Percentiles rank a stretch among this genome's conserved stretches.
phyloP scores from a whole-genome alignment of 768 basidiomycete species.

The Trametes cinnabarina region DNA sequence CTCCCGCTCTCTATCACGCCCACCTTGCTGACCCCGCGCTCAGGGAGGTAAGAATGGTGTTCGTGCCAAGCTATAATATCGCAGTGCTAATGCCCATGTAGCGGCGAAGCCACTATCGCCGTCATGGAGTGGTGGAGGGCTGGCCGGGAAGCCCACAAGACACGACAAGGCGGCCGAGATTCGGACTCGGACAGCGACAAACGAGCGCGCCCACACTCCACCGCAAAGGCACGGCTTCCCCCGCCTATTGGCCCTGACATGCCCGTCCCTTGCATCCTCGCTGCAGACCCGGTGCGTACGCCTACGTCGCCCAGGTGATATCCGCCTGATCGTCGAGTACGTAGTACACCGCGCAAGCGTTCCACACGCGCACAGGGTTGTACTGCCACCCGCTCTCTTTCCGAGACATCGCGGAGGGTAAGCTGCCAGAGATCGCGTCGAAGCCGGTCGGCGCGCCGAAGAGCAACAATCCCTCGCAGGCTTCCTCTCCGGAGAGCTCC shows the following conservation, averaged over 20 bases:
- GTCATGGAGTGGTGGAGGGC: conserved; percentile 60
- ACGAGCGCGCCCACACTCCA: conserved; percentile 16
- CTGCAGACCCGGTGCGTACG: conserved; percentile 52
- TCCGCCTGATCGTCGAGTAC: neutral
- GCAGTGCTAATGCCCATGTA: no score
- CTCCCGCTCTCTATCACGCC: neutral
- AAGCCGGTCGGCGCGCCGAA: conserved; percentile 16
- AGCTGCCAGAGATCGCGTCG: conserved; percentile 38
- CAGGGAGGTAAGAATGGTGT: conserved; percentile 29
- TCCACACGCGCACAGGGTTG: conserved; percentile 50
- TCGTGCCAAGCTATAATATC: no score
- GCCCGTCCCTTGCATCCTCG: conserved; percentile 36
- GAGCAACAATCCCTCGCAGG: conserved; percentile 4
- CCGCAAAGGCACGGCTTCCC: conserved; percentile 24
- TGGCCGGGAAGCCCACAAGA: conserved; percentile 25
- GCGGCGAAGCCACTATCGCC: conserved; percentile 63
- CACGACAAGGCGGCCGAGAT: conserved; percentile 14
- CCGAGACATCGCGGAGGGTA: conserved; percentile 57
- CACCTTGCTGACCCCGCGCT: neutral
- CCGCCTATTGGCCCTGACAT: conserved; percentile 37
- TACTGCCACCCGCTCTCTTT: conserved; percentile 61
- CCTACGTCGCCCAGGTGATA: neutral
- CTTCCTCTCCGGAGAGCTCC: conserved; percentile 9
- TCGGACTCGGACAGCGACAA: conserved; percentile 15
- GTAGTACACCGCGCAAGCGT: conserved; percentile 63